Conservation (phyloP, 371 early-diverging fungal genomes). For the Lichtheimia ornata region DNA sequence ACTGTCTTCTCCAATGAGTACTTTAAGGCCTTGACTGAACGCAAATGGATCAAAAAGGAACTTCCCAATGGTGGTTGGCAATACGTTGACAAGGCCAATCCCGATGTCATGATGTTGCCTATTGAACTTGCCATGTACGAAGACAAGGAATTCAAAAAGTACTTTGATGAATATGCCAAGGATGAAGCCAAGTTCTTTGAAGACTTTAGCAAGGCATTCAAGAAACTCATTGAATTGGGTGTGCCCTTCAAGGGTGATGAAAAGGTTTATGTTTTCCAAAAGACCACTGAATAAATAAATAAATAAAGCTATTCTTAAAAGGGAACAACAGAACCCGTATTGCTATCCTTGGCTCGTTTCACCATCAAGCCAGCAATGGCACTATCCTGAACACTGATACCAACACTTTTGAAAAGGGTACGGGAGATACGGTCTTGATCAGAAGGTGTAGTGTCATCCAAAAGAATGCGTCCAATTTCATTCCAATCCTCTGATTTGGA, state of each 20-base stretch:
- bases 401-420: constrained; percentile 66
- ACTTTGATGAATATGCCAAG: constrained; percentile 83
- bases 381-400: constrained; percentile 65
- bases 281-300: constrained; percentile 40
- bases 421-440: constrained; percentile 7
- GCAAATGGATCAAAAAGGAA: constrained; percentile 82
- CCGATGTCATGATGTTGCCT: constrained; percentile 54
- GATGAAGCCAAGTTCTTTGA: constrained; percentile 77
- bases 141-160: constrained; percentile 76
- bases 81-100: constrained; percentile 77
- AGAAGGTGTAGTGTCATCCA: constrained; percentile 11
- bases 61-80: constrained; percentile 83
- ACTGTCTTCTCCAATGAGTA: constrained; percentile 89
- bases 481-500: constrained; percentile 37
- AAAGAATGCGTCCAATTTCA: constrained; percentile 49
- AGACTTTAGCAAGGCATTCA: constrained; percentile 84
- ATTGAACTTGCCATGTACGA: constrained; percentile 43
- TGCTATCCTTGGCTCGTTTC: constrained; percentile 40
- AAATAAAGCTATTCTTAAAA: constrained; percentile 18
- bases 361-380: constrained; percentile 57
- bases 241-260: constrained; percentile 67
- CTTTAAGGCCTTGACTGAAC: constrained; percentile 76
- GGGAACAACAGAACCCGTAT: constrained; percentile 43
- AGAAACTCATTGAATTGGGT: constrained; percentile 88
- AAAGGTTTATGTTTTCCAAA: constrained; percentile 59